These are phyloP conservation scores for Candida arabinofermentans DNA, from an alignment of 805 yeast species.

Conservation along the genomic window DNA sequence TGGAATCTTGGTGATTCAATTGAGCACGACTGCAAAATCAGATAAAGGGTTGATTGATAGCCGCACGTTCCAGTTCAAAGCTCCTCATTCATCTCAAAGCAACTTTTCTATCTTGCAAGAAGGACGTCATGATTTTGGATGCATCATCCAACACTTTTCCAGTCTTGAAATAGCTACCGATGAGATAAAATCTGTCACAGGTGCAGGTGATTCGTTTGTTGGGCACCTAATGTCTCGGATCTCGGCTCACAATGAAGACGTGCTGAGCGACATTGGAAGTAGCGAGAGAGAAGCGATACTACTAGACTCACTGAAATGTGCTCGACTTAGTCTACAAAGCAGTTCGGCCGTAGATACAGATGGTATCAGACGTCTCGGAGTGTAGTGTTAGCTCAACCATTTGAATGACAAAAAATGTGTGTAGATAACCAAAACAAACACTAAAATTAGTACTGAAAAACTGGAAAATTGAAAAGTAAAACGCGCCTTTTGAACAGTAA, in stretches of 20 bases:
- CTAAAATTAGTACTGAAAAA: too few species aligned
- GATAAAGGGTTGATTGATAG: slow-evolving; percentile 4
- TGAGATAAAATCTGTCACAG: slow-evolving; percentile 64
- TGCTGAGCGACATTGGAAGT: slow-evolving; percentile 8
- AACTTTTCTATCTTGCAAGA: slow-evolving; percentile 19
- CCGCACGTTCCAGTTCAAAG: slow-evolving; percentile 3
- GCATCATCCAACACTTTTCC: slow-evolving; percentile 61
- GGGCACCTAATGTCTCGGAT: slow-evolving; percentile 56
- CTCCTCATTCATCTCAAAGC: slow-evolving; percentile 1
- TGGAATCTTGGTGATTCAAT: slow-evolving; percentile 52
- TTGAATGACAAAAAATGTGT: too few species aligned
- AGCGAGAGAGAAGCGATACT: slow-evolving; percentile 20
- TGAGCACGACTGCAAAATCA: slow-evolving; percentile 29
- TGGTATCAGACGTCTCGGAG: too few species aligned
- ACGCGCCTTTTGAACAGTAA: too few species aligned
- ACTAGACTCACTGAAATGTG: slow-evolving; percentile 24
- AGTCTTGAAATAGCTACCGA: slow-evolving; percentile 29
- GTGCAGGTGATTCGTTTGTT: slow-evolving; percentile 82
- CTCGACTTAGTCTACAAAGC: slow-evolving; percentile 21
- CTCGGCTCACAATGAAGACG: slow-evolving; percentile 16
- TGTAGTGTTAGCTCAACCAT: too few species aligned
- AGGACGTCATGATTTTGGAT: slow-evolving; percentile 39
- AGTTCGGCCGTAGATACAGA: slow-evolving; percentile 21
- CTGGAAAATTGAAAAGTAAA: too few species aligned
- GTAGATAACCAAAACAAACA: too few species aligned